Evolutionary conservation across 495 filamentous ascomycete species (phyloP).

Genomic region (Podospora pseudoanserina): DNA sequence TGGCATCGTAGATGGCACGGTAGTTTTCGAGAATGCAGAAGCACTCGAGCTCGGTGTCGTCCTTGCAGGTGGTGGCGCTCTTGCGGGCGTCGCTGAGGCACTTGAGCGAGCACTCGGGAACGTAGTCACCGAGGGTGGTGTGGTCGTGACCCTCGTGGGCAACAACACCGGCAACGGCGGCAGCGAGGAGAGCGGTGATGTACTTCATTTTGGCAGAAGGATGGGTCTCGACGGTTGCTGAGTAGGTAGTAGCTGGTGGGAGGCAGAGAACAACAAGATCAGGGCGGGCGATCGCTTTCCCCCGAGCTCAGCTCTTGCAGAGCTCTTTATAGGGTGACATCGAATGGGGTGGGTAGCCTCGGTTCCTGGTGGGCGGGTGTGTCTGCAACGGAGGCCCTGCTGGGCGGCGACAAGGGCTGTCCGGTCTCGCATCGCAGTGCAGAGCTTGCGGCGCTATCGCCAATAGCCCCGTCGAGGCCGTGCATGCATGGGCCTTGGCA

Average conservation of each 20-base stretch:
- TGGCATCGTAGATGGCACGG: constrained; percentile 22
- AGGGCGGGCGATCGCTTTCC: not conserved
- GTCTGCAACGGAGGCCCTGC: not conserved
- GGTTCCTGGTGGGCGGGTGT: constrained; percentile 2
- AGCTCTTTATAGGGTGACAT: constrained; percentile 6
- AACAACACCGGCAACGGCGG: constrained; percentile 13
- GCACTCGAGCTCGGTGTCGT: constrained; percentile 23
- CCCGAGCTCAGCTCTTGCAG: not conserved
- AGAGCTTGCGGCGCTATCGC: not conserved
- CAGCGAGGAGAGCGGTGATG: constrained; percentile 14
- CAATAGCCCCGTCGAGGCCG: not conserved
- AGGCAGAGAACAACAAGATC: not conserved
- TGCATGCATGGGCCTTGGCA: constrained; percentile 6
- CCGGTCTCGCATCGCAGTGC: constrained; percentile 2
- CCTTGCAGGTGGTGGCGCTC: constrained; percentile 21
- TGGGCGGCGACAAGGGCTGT: not conserved
- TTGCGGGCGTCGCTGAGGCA: constrained; percentile 24
- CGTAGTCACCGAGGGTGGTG: constrained; percentile 12
- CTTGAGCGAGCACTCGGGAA: constrained; percentile 24
- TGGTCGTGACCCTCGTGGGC: constrained; percentile 6
- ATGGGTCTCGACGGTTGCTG: not conserved
- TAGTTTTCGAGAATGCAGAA: constrained; percentile 28
- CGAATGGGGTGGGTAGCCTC: constrained; percentile 7
- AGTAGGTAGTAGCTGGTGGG: not conserved
- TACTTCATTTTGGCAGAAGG: constrained; percentile 21